Percentiles rank a stretch among this genome's conserved stretches.
These are phyloP conservation scores for Mycena vulgaris DNA, from an alignment of 768 basidiomycete species.

Conservation along the genomic window DNA sequence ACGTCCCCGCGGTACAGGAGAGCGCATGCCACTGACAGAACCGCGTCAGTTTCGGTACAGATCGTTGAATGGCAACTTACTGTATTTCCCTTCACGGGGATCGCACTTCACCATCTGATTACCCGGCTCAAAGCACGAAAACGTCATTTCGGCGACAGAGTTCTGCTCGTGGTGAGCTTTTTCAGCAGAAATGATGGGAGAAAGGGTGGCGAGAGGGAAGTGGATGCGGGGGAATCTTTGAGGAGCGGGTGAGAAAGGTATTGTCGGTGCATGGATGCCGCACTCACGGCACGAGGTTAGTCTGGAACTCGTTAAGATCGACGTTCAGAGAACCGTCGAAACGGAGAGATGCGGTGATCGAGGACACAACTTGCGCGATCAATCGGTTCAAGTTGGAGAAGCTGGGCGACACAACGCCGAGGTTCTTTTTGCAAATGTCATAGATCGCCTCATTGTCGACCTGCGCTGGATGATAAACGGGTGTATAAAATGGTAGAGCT, in stretches of 20 bases:
- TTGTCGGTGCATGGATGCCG: constrained; percentile 50
- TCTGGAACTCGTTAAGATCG: constrained; percentile 98
- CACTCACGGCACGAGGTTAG: constrained; percentile 95
- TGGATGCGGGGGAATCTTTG: constrained; percentile 98
- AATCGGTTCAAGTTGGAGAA: constrained; percentile 95
- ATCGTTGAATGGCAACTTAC: constrained; percentile 64
- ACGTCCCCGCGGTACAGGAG: constrained; percentile 96
- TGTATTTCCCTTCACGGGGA: constrained; percentile 98
- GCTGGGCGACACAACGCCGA: constrained; percentile 87
- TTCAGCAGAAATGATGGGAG: constrained; percentile 93
- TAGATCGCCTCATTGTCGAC: constrained; percentile 96
- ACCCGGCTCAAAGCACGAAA: constrained; percentile 96
- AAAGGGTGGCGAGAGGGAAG: constrained; percentile 97
- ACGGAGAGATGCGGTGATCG: constrained; percentile 95
- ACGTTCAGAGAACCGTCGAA: constrained; percentile 99
- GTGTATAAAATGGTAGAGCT: constrained; percentile 23
- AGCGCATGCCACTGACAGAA: constrained; percentile 84
- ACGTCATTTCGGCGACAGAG: constrained; percentile 98
- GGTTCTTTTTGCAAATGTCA: constrained; percentile 98
- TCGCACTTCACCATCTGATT: constrained; percentile 98
- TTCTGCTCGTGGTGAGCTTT: constrained; percentile 98
- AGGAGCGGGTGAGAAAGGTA: constrained; percentile 49
- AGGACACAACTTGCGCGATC: constrained; percentile 99
- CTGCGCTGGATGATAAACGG: constrained; percentile 46
- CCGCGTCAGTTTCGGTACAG: constrained; percentile 50